Base-by-base conservation (phyloP, 2,329 filamentous ascomycete genomes). In the Zopfia rhizophila region DNA sequence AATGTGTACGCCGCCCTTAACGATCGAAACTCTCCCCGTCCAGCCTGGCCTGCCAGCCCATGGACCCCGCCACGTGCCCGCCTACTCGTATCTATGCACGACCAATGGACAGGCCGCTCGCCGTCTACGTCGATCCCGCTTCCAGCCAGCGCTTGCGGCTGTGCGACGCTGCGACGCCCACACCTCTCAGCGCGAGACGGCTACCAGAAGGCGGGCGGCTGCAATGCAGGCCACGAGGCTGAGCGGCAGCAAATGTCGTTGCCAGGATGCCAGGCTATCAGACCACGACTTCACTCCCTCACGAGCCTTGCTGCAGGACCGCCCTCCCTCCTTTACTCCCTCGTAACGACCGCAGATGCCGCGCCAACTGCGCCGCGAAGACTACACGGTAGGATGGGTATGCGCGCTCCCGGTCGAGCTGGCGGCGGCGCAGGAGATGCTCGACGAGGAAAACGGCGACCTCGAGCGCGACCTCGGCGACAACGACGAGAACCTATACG, bases 311-410 rank as follows among this genome's bases (percentile, higher is more conserved):
- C n/a, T n/a, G n/a, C n/a, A n/a, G n/a, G n/a, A n/a, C n/a, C n/a
- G n/a, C n/a, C n/a, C n/a, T n/a, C n/a, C 24, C 14, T 17, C 14
- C 14, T 14, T 32, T 32, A 37, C 29, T 39, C 11, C 32, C 18
- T 39, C 14, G 38, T 18, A 40, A 37, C 31, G 11, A 16, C 21
- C 16, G 21, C 27, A 23, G 11, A 56, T 56, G 47, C 16, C 47
- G 24, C 47, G n/a, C 33, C 44, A 19, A 12, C 47, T 56, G 11
- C 17, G 18, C 25, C 43, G 33, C 43, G 43, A 46, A 8, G 53
- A 49, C 27, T 72, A 70, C 33, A 63, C 56, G 3, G 54, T 71
- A 7, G 66, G 58, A 30, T 72, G 68, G 68, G 46, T 72, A 6
- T 65, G 66, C 43, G 67, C 66, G 1, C 52, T 73, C 6, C 55